Conservation (phyloP, 345 rosid species). For the Euphorbia tirucalli region DNA sequence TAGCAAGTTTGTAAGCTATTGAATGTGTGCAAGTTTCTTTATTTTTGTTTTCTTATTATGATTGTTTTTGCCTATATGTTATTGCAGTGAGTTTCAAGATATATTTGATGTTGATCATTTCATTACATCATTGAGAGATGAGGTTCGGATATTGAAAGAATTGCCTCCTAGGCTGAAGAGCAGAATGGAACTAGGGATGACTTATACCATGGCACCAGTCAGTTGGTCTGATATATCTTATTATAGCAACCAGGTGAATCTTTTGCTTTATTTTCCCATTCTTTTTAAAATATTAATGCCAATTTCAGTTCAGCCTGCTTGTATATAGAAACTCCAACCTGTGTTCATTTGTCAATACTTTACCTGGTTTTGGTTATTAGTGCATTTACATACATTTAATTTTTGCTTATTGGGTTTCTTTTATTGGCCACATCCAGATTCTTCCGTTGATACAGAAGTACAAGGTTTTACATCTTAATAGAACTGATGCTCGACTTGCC, state of each 20-base stretch:
- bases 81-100: conserved; percentile 75
- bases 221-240: conserved; percentile 91
- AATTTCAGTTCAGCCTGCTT: not conserved
- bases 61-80: not conserved
- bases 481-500: conserved; percentile 91
- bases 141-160: conserved; percentile 77
- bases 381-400: not conserved
- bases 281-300: not conserved
- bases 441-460: conserved; percentile 83
- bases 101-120: conserved; percentile 86
- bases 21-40: not conserved
- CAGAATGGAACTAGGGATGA: conserved; percentile 55
- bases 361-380: too few species aligned
- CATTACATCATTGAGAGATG: conserved; percentile 72
- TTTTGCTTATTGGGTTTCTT: not conserved
- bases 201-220: conserved; percentile 71
- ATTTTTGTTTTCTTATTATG: not conserved
- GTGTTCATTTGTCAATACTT: not conserved
- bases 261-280: not conserved
- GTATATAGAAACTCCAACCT: not conserved
- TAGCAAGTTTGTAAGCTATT: not conserved
- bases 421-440: conserved; percentile 48
- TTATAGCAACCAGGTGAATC: conserved; percentile 59
- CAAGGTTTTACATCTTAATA: conserved; percentile 83
- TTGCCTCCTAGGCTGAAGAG: conserved; percentile 74